A percentile compares a stretch with the other conserved stretches of the same genome.
phyloP scores from a whole-genome alignment of 495 filamentous ascomycete species.

The Penicillium paxilli region DNA sequence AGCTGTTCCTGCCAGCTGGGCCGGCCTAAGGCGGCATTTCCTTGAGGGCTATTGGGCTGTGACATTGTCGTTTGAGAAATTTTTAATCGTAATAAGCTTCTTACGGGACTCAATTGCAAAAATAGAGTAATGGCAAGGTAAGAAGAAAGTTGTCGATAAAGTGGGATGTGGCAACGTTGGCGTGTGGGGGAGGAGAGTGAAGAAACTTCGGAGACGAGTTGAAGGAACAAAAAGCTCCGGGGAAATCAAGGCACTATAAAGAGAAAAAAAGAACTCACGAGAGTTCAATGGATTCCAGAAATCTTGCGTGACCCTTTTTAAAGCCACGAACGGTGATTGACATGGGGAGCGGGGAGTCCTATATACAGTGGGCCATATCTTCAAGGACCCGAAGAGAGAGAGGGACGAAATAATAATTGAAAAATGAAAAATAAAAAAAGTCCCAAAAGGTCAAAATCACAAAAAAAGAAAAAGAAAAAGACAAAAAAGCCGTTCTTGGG shows the following conservation, averaged over 20 bases:
- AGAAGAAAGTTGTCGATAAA: background rate
- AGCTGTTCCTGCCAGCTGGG: slow-evolving; percentile 54
- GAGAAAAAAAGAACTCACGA: slow-evolving; percentile 14
- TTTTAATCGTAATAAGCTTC: background rate
- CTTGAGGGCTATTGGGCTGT: slow-evolving; percentile 25
- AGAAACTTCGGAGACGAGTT: slow-evolving; percentile 3
- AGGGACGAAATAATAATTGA: slow-evolving; percentile 17
- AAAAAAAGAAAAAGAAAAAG: slow-evolving; percentile 2
- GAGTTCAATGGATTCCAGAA: slow-evolving; percentile 24
- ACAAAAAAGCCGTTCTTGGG: slow-evolving; percentile 24
- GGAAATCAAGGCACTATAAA: slow-evolving; percentile 8
- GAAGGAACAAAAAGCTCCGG: slow-evolving; percentile 8
- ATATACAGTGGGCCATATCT: slow-evolving; percentile 44
- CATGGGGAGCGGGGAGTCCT: slow-evolving; percentile 45
- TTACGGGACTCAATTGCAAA: background rate
- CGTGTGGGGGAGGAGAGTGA: slow-evolving; percentile 9
- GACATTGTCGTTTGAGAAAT: slow-evolving; percentile 28
- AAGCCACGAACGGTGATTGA: slow-evolving; percentile 25
- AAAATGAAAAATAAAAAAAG: slow-evolving; percentile 1
- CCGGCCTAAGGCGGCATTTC: slow-evolving; percentile 13
- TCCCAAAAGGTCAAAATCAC: background rate
- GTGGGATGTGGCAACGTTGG: slow-evolving; percentile 3
- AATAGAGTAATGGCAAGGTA: background rate
- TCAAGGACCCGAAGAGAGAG: slow-evolving; percentile 17
- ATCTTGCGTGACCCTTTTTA: slow-evolving; percentile 24